Conservation (phyloP, 345 rosid genomes). For the Melaleuca quinquenervia region DNA sequence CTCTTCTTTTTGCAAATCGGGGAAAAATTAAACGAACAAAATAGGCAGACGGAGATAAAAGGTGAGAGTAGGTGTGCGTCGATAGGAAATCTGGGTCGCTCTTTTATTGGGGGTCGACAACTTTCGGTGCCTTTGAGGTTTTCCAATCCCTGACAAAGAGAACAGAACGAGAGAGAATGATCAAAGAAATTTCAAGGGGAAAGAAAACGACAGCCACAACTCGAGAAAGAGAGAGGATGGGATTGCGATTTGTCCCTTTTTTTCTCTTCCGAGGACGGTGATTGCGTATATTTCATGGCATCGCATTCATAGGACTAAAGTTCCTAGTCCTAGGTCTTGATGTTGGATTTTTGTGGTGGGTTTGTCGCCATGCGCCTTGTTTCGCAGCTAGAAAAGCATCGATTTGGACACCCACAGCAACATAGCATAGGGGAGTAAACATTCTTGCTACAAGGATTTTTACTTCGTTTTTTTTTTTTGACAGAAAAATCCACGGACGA, state of each 20-base stretch:
- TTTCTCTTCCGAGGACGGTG: neutral
- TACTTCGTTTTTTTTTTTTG: neutral
- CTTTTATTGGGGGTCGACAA: neutral
- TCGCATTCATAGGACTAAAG: neutral
- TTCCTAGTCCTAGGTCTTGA: neutral
- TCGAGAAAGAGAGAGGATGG: neutral
- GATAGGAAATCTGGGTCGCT: neutral
- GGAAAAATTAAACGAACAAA: neutral
- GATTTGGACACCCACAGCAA: neutral
- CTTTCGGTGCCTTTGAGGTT: conserved; percentile 1
- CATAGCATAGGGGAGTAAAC: neutral
- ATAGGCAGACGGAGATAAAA: neutral
- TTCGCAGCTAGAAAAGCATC: neutral
- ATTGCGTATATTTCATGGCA: neutral
- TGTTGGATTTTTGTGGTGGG: neutral
- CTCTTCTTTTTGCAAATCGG: neutral
- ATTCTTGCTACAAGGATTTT: neutral
- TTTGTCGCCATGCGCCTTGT: neutral
- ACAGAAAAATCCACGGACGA: too few relatives aligned
- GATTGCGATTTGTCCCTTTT: neutral
- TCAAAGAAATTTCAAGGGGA: neutral
- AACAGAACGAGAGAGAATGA: neutral
- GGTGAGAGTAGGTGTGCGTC: neutral
- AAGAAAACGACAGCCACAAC: neutral
- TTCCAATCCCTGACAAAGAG: neutral